These are phyloP conservation scores for Lipomyces starkeyi DNA, from an alignment of 805 yeast genomes.

Conservation along the genomic window DNA sequence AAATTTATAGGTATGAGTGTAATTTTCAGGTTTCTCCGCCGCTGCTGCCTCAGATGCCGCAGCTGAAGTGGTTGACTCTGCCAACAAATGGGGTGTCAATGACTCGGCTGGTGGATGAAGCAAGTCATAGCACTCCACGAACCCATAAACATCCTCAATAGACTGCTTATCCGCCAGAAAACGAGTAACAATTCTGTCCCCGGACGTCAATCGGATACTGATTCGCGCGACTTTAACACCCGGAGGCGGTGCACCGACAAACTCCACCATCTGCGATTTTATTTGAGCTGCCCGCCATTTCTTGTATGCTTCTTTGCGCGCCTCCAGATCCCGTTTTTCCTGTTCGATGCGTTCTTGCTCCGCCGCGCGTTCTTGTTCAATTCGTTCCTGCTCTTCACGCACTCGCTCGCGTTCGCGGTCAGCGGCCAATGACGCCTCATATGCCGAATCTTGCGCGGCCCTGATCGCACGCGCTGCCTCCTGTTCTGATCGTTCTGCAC, in stretches of 20 bases:
- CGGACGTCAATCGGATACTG: slow-evolving; percentile 70
- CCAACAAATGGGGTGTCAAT: slow-evolving; percentile 7
- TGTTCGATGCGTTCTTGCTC: slow-evolving; percentile 24
- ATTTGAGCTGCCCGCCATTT: slow-evolving; percentile 54
- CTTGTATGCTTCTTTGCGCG: slow-evolving; percentile 48
- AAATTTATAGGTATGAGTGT: slow-evolving; percentile 57
- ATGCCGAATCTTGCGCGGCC: slow-evolving; percentile 78
- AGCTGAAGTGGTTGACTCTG: slow-evolving; percentile 28
- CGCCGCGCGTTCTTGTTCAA: slow-evolving; percentile 36
- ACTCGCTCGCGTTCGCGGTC: slow-evolving; percentile 63
- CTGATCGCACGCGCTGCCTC: slow-evolving; percentile 62
- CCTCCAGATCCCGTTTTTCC: slow-evolving; percentile 37
- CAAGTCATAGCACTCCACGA: slow-evolving; percentile 59
- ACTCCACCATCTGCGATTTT: slow-evolving; percentile 32
- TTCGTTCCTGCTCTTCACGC: slow-evolving; percentile 39
- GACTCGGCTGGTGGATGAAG: slow-evolving; percentile 23
- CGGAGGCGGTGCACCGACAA: slow-evolving; percentile 41
- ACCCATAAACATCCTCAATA: slow-evolving; percentile 72
- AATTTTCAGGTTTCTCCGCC: slow-evolving; percentile 49
- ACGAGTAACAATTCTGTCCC: slow-evolving; percentile 61
- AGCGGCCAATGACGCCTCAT: slow-evolving; percentile 67
- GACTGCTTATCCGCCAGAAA: slow-evolving; percentile 53
- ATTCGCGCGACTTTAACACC: slow-evolving; percentile 56
- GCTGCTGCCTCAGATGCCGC: slow-evolving; percentile 38
- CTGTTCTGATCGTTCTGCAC: slow-evolving; percentile 67